Evolutionary conservation across 192 early-diverging fungal genomes (phyloP).

Genomic region (Coemansia erecta): DNA sequence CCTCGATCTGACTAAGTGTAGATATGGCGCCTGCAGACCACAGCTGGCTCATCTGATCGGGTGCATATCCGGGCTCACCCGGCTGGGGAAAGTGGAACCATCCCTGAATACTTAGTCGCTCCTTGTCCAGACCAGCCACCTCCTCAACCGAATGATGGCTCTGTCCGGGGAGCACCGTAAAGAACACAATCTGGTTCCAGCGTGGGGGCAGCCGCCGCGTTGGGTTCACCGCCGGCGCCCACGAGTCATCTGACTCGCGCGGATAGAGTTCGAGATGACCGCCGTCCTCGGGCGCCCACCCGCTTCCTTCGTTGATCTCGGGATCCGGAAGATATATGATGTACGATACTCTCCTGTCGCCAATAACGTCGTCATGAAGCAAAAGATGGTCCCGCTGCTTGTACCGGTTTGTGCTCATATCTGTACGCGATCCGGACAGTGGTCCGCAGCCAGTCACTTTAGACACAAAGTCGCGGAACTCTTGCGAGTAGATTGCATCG

Average conservation of each 20-base stretch:
- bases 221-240: constrained; percentile 62
- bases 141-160: constrained; percentile 81
- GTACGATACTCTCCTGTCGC: constrained; percentile 69
- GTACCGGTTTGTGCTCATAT: constrained; percentile 76
- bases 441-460: constrained; percentile 68
- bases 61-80: constrained; percentile 64
- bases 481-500: constrained; percentile 71
- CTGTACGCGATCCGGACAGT: constrained; percentile 63
- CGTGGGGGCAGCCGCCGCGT: constrained; percentile 56
- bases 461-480: constrained; percentile 68
- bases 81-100: constrained; percentile 79
- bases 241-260: constrained; percentile 56
- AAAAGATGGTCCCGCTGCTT: constrained; percentile 70
- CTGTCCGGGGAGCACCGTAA: constrained; percentile 75
- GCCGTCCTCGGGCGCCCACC: constrained; percentile 64
- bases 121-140: constrained; percentile 55
- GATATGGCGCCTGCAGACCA: constrained; percentile 52
- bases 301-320: constrained; percentile 26
- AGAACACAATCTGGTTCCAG: constrained; percentile 80
- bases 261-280: constrained; percentile 79
- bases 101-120: constrained; percentile 65
- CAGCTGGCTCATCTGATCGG: constrained; percentile 48
- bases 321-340: constrained; percentile 77
- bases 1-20: constrained; percentile 60
- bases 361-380: constrained; percentile 82